Evolutionary conservation across 129 eudicot species (phyloP).

Genomic region (Artemisia argyi): DNA sequence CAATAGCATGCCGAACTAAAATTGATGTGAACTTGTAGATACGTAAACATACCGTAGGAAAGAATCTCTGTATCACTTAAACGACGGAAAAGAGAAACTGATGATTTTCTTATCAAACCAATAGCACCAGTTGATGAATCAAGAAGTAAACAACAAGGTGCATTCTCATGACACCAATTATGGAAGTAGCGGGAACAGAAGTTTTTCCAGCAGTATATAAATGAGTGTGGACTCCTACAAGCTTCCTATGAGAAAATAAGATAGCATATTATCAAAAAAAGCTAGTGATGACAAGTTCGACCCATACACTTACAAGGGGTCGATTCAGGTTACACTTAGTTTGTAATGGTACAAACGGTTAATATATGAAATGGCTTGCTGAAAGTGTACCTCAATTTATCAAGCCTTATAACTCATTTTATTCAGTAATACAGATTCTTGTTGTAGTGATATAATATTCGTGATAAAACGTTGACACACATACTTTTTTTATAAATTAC

Average conservation of each 20-base stretch:
- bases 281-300: not conserved
- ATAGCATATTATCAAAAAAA: not conserved
- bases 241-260: conserved; percentile 53
- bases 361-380: not conserved
- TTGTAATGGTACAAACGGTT: not conserved
- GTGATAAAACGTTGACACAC: not conserved
- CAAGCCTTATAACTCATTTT: not conserved
- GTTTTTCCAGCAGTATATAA: conserved; percentile 73
- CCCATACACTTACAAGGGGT: not conserved
- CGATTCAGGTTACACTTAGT: too few relatives aligned
- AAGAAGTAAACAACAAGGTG: conserved; percentile 58
- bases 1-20: too few relatives aligned
- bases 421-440: not conserved
- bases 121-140: conserved; percentile 71
- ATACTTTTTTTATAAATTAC: too few relatives aligned
- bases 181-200: conserved; percentile 61
- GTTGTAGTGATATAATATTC: not conserved
- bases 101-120: conserved; percentile 69
- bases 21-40: not conserved
- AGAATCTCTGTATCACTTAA: conserved; percentile 82
- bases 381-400: not conserved
- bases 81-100: conserved; percentile 73
- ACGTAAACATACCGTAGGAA: conserved; percentile 46
- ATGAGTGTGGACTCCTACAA: conserved; percentile 56
- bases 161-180: conserved; percentile 72